Conservation (phyloP, 2,329 filamentous ascomycete genomes). For the Neofusicoccum laricinum region DNA sequence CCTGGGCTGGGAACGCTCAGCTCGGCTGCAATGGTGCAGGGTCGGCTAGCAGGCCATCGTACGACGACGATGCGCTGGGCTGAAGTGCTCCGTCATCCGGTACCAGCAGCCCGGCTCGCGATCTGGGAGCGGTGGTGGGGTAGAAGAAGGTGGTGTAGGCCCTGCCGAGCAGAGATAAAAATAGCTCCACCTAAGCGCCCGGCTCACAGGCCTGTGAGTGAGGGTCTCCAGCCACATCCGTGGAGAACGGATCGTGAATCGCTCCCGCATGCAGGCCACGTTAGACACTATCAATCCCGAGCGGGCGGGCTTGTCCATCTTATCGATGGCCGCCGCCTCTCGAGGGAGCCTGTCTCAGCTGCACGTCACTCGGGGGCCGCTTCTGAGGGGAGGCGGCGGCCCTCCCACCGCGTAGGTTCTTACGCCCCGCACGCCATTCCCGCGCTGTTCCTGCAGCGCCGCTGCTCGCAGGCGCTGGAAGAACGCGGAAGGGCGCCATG, state of each 20-base stretch:
- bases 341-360: not conserved
- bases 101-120: constrained; percentile 2
- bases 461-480: not conserved
- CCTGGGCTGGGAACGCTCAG: not conserved
- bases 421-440: not conserved
- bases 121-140: not conserved
- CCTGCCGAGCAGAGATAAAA: not conserved
- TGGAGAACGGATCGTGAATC: constrained; percentile 14
- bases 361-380: constrained; percentile 9
- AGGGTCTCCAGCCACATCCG: constrained; percentile 13
- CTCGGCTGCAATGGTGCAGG: constrained; percentile 5
- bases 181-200: not conserved
- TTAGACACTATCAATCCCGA: constrained; percentile 12
- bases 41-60: constrained; percentile 4
- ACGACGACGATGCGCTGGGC: not conserved
- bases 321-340: constrained; percentile 3
- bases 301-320: constrained; percentile 7
- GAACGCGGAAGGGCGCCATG: not conserved
- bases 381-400: not conserved
- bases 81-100: not conserved
- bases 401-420: not conserved
- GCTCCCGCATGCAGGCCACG: constrained; percentile 12
- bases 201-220: not conserved
- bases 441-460: not conserved
- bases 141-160: not conserved